Evolutionary conservation across 2,329 filamentous ascomycete genomes (phyloP), one percentile per base, ranked within the genome.

Genomic region (Microcera coccophila): DNA sequence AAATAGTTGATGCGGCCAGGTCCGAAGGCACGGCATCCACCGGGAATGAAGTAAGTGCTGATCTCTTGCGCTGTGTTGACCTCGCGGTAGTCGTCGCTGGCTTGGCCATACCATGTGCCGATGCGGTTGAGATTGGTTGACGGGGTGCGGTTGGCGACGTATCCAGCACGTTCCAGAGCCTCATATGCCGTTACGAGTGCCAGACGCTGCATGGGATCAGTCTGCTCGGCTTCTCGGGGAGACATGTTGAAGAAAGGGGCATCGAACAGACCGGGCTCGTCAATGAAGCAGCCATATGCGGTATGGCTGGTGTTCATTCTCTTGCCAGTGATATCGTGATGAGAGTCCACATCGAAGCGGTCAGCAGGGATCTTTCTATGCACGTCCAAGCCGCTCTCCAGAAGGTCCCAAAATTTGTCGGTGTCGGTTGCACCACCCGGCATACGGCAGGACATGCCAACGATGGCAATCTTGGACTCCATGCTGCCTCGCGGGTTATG

Each of bases 221-320:
- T 85, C 53, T 87, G 82, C 36, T 78, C 75, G 10, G 86, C 86
- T 64, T 91, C 87, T 47, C 83, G 77, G 1, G 87, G 85, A 26
- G 85, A 90, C 75, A 91, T 90, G 62, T 87, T 87, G 74, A 91
- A 91, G 70, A 91, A 90, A 1, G 78, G 72, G 2, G 84, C 78
- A 56, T 91, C 87, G 52, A 91, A 90, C 10, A 84, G 69, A 35
- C 83, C 84, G 0, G 85, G 84, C 39, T 87, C 74, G 26, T 87
- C 77, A 41, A 88, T 65, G 50, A 67, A 90, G 65, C 83, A 87
- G 7, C 85, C 85, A 48, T 79, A 87, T 11, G 79, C 81, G 2
- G 83, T 84, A 52, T 82, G 76, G 20, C 76, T 82, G 37, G 84
- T 85, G 63, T 86, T 87, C 60, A n/a, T n/a, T n/a, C 79, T 81